phyloP scores from a whole-genome alignment of 208 protist species.

The Trypanosoma platydactyli region DNA sequence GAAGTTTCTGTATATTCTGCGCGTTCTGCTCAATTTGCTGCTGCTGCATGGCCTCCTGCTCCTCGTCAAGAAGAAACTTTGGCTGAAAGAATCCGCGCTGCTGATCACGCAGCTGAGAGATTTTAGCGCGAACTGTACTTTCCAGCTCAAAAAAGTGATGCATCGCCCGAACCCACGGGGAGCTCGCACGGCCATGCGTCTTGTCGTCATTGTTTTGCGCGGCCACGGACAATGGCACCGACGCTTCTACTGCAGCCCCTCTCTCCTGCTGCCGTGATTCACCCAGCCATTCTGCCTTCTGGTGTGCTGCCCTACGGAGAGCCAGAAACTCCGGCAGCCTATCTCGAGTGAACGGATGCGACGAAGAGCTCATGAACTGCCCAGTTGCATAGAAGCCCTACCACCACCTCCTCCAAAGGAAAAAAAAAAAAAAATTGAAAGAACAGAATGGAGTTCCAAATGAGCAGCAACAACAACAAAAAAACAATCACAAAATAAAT shows the following conservation, averaged over 20 bases:
- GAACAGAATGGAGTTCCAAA: too few species aligned
- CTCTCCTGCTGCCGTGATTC: not conserved
- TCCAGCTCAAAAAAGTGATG: slow-evolving; percentile 52
- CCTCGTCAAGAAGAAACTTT: slow-evolving; percentile 53
- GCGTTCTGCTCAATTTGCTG: slow-evolving; percentile 41
- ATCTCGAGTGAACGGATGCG: slow-evolving; percentile 26
- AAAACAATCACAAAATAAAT: slow-evolving; percentile 15
- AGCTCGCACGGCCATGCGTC: not conserved
- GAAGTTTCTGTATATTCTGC: slow-evolving; percentile 39
- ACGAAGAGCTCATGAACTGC: slow-evolving; percentile 1
- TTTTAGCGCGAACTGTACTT: slow-evolving; percentile 28
- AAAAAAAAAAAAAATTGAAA: too few species aligned
- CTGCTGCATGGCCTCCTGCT: slow-evolving; percentile 46
- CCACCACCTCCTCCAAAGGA: slow-evolving; percentile 1
- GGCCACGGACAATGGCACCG: too few species aligned
- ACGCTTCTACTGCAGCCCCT: not conserved
- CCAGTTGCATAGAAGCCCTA: not conserved
- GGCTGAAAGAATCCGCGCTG: slow-evolving; percentile 54
- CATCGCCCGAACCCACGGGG: slow-evolving; percentile 51
- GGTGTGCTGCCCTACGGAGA: slow-evolving; percentile 21
- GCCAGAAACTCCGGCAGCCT: slow-evolving; percentile 25
- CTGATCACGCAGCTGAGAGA: slow-evolving; percentile 40
- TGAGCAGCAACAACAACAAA: slow-evolving; percentile 30
- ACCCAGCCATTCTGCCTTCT: slow-evolving; percentile 23
- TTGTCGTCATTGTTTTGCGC: not conserved